A percentile compares a stretch with the other conserved stretches of the same genome.
phyloP scores from a whole-genome alignment of 768 basidiomycete species.

The Suillus subaureus region DNA sequence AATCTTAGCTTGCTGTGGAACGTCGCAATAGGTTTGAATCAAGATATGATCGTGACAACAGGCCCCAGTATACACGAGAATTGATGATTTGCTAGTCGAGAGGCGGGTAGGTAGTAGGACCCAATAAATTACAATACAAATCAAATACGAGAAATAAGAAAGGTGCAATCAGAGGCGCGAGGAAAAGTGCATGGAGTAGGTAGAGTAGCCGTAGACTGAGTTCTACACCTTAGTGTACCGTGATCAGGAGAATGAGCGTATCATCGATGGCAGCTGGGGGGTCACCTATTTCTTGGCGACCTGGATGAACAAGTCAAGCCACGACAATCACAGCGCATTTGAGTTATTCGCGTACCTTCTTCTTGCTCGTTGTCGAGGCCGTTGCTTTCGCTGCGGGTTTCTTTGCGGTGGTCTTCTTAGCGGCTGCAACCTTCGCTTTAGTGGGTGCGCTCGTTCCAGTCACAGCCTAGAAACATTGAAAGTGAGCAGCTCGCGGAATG shows the following conservation, averaged over 20 bases:
- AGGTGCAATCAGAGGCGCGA: slow-evolving; percentile 1
- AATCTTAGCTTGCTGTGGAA: not conserved
- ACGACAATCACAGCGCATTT: slow-evolving; percentile 9
- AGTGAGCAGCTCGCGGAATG: slow-evolving; percentile 1
- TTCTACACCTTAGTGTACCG: slow-evolving; percentile 5
- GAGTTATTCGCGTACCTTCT: slow-evolving; percentile 13
- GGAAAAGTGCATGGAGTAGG: slow-evolving; percentile 7
- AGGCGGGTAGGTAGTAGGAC: not conserved
- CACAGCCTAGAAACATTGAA: slow-evolving; percentile 42
- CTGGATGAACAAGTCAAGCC: slow-evolving; percentile 21
- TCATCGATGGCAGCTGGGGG: slow-evolving; percentile 1
- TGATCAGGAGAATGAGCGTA: slow-evolving; percentile 6
- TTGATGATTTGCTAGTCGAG: not conserved
- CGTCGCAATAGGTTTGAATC: not conserved
- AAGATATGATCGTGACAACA: not conserved
- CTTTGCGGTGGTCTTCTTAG: slow-evolving; percentile 38
- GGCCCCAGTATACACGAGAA: not conserved
- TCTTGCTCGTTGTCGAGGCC: slow-evolving; percentile 22
- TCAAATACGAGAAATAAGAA: slow-evolving; percentile 14
- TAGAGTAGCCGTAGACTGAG: not conserved
- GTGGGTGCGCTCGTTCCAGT: slow-evolving; percentile 50
- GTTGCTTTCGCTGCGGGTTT: slow-evolving; percentile 20
- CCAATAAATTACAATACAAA: slow-evolving; percentile 13
- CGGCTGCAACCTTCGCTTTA: slow-evolving; percentile 32
- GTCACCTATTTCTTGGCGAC: slow-evolving; percentile 3